Conservation (phyloP, 2,329 filamentous ascomycete genomes). For the Penicillium italicum region DNA sequence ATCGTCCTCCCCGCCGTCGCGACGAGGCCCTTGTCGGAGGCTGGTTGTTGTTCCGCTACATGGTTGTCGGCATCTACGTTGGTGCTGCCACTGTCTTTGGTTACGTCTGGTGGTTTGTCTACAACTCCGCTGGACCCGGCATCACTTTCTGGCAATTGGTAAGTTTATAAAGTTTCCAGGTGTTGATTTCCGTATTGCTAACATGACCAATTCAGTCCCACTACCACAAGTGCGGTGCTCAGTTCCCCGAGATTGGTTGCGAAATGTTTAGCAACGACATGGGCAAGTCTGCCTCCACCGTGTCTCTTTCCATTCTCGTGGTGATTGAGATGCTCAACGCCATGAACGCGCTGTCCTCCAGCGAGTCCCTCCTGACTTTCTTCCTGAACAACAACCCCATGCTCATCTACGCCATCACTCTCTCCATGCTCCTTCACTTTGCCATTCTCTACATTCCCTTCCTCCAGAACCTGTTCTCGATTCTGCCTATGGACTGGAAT, state of each 20-base stretch:
- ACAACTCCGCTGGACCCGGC: slow-evolving; percentile 81
- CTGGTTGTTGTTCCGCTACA: slow-evolving; percentile 96
- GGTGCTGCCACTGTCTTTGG: slow-evolving; percentile 91
- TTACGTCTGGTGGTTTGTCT: slow-evolving; percentile 99
- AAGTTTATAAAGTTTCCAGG: slow-evolving; percentile 29
- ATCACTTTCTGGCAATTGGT: slow-evolving; percentile 84
- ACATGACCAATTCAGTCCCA: slow-evolving; percentile 52
- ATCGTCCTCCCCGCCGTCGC: slow-evolving; percentile 80
- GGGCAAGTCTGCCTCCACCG: slow-evolving; percentile 85
- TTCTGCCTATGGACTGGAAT: slow-evolving; percentile 75
- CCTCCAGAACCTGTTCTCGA: slow-evolving; percentile 83
- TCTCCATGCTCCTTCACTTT: slow-evolving; percentile 95
- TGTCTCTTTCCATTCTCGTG: slow-evolving; percentile 85
- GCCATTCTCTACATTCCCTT: slow-evolving; percentile 87
- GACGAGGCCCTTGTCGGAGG: slow-evolving; percentile 89
- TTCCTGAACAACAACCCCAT: slow-evolving; percentile 99
- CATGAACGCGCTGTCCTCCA: slow-evolving; percentile 94
- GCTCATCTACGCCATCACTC: slow-evolving; percentile 86
- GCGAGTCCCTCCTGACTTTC: slow-evolving; percentile 87
- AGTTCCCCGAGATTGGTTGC: slow-evolving; percentile 88
- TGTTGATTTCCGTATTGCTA: slow-evolving; percentile 13
- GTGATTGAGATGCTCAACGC: slow-evolving; percentile 99
- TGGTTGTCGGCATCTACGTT: slow-evolving; percentile 93
- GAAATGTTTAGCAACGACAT: slow-evolving; percentile 83
- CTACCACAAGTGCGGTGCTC: slow-evolving; percentile 86